Evolutionary conservation across 352 stramenopile genomes (phyloP).

Genomic region (Pythium phragmitis): DNA sequence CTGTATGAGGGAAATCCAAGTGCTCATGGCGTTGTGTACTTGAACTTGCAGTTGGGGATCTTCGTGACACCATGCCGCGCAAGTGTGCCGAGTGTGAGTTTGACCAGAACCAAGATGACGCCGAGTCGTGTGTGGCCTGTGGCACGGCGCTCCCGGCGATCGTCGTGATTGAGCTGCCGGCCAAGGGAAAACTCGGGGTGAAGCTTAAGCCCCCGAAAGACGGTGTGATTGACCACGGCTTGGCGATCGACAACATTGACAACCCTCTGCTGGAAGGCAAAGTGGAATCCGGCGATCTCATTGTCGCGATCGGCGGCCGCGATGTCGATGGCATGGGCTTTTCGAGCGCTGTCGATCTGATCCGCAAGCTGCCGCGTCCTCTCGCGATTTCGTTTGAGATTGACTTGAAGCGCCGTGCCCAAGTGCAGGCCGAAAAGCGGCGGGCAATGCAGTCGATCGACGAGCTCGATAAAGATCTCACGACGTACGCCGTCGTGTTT

Average conservation of each 20-base stretch:
- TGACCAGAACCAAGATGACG: slow-evolving; percentile 8
- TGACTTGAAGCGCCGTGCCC: slow-evolving; percentile 55
- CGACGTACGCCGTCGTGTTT: slow-evolving; percentile 84
- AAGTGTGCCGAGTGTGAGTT: slow-evolving; percentile 6
- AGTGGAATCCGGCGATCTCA: slow-evolving; percentile 76
- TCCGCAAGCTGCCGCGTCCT: slow-evolving; percentile 77
- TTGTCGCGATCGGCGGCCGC: slow-evolving; percentile 80
- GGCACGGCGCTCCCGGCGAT: slow-evolving; percentile 22
- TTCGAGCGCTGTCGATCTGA: slow-evolving; percentile 80
- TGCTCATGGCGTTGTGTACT: too few species aligned
- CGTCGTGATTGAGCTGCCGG: slow-evolving; percentile 75
- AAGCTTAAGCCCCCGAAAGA: slow-evolving; percentile 84
- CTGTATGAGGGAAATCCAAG: background rate
- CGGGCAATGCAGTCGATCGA: slow-evolving; percentile 69
- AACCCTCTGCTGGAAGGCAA: slow-evolving; percentile 84
- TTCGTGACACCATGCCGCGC: background rate
- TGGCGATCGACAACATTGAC: slow-evolving; percentile 87
- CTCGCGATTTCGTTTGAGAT: slow-evolving; percentile 85
- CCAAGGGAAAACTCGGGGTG: slow-evolving; percentile 85
- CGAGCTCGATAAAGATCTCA: slow-evolving; percentile 63
- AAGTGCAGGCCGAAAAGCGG: slow-evolving; percentile 58
- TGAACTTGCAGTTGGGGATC: too few species aligned
- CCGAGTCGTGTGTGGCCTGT: slow-evolving; percentile 2
- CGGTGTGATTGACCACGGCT: slow-evolving; percentile 77
- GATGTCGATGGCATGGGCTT: slow-evolving; percentile 81